These are phyloP conservation scores for Hermanozyma aechmeae DNA, from an alignment of 805 yeast species.

Conservation along the genomic window DNA sequence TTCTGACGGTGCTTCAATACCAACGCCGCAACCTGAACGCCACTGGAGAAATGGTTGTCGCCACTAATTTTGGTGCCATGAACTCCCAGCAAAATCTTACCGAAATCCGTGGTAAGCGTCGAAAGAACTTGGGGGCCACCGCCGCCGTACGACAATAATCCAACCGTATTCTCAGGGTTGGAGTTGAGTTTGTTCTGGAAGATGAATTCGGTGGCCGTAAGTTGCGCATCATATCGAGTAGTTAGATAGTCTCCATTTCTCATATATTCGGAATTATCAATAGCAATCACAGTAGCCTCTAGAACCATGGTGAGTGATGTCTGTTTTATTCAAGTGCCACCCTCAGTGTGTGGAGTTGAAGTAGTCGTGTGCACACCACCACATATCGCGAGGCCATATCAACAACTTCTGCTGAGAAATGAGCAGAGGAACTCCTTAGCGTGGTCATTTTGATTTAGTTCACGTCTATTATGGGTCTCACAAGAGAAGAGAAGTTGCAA, in stretches of 20 bases:
- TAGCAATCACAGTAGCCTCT: slow-evolving; percentile 91
- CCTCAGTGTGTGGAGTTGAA: too few relatives aligned
- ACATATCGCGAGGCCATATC: too few relatives aligned
- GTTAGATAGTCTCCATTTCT: slow-evolving; percentile 91
- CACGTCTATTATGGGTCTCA: too few relatives aligned
- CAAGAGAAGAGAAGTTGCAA: slow-evolving; percentile 23
- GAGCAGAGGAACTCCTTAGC: too few relatives aligned
- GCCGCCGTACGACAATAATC: slow-evolving; percentile 84
- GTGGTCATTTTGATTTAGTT: too few relatives aligned
- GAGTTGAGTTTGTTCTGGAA: slow-evolving; percentile 79
- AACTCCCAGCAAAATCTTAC: slow-evolving; percentile 74
- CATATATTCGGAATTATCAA: slow-evolving; percentile 94
- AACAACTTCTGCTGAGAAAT: too few relatives aligned
- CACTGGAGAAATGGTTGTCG: slow-evolving; percentile 57
- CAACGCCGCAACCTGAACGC: slow-evolving; percentile 82
- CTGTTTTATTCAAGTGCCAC: too few relatives aligned
- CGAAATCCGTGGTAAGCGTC: slow-evolving; percentile 80
- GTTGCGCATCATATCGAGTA: slow-evolving; percentile 84
- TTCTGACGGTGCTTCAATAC: slow-evolving; percentile 96
- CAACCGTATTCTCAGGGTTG: slow-evolving; percentile 93
- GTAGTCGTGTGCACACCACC: too few relatives aligned
- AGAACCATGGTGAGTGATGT: slow-evolving; percentile 57
- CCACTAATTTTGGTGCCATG: slow-evolving; percentile 75
- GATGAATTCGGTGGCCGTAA: slow-evolving; percentile 78
- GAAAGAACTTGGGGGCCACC: slow-evolving; percentile 76